Evolutionary conservation across 805 yeast genomes (phyloP).

Genomic region (Cyberlindnera euphorbiae): DNA sequence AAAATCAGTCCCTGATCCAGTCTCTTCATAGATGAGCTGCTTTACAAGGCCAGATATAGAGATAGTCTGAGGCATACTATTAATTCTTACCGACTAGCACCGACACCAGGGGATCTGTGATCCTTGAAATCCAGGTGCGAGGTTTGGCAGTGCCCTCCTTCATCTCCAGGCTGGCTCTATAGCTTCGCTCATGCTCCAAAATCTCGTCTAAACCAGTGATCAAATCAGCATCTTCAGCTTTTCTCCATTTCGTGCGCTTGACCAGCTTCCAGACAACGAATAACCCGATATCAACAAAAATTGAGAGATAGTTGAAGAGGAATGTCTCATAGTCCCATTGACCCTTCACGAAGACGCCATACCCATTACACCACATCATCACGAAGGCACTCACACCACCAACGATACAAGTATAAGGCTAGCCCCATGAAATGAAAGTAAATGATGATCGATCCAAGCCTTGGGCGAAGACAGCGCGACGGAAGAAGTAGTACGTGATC

Average conservation of each 20-base stretch:
- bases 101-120: slow-evolving; percentile 12
- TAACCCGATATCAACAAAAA: slow-evolving; percentile 50
- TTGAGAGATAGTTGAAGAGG: slow-evolving; percentile 67
- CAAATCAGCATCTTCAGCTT: slow-evolving; percentile 48
- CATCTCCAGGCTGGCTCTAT: slow-evolving; percentile 15
- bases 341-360: slow-evolving; percentile 63
- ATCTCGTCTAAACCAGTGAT: slow-evolving; percentile 50
- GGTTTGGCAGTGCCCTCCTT: slow-evolving; percentile 19
- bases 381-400: slow-evolving; percentile 41
- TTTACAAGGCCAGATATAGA: too few relatives aligned
- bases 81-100: slow-evolving; percentile 22
- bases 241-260: slow-evolving; percentile 42
- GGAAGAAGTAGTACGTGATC: slow-evolving; percentile 56
- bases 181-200: slow-evolving; percentile 47
- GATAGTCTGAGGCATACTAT: too few relatives aligned
- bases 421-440: slow-evolving; percentile 50
- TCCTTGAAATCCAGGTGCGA: slow-evolving; percentile 18
- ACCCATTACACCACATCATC: slow-evolving; percentile 64
- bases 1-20: too few relatives aligned
- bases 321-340: slow-evolving; percentile 58
- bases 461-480: slow-evolving; percentile 53
- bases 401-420: slow-evolving; percentile 52
- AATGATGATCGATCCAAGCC: slow-evolving; percentile 40
- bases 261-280: slow-evolving; percentile 48
- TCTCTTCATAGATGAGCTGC: too few relatives aligned